Percentiles rank a stretch among this genome's conserved stretches.
These are phyloP conservation scores for Fusarium sp. DNA, from an alignment of 2,329 filamentous ascomycete species.

Conservation along the genomic window DNA sequence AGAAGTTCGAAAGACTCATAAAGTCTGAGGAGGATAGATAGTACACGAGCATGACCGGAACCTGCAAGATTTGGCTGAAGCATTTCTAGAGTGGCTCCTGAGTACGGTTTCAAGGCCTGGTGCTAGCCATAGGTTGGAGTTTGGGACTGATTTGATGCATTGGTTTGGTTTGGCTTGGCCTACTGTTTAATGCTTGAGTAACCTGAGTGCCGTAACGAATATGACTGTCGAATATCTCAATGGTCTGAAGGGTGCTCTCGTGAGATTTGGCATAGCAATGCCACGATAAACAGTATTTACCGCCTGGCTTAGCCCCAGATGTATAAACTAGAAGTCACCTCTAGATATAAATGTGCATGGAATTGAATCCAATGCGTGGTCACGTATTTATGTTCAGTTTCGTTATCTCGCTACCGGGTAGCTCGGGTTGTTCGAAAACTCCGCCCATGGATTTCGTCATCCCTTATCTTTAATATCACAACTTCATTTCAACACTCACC, in stretches of 20 bases:
- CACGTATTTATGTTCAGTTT: not conserved
- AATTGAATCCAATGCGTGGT: not conserved
- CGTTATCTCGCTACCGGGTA: conserved; percentile 7
- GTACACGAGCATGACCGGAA: not conserved
- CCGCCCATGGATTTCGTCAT: not conserved
- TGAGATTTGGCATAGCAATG: not conserved
- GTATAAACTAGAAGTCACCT: not conserved
- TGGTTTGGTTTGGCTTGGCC: conserved; percentile 5
- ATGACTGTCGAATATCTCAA: not conserved
- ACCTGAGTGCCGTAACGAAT: conserved; percentile 8
- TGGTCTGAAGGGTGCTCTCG: not conserved
- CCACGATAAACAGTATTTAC: not conserved
- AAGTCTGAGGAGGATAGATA: conserved; percentile 4
- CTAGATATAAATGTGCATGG: too few species aligned
- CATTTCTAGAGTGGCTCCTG: conserved; percentile 17
- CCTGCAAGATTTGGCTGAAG: not conserved
- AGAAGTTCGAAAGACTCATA: conserved; percentile 75
- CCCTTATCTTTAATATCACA: not conserved
- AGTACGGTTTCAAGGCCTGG: conserved; percentile 1
- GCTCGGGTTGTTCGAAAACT: not conserved
- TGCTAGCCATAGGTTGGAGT: conserved; percentile 23
- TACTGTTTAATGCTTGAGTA: conserved; percentile 24
- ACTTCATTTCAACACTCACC: not conserved
- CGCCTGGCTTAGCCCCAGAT: not conserved
- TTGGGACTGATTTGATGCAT: conserved; percentile 11